A percentile compares a stretch with the other conserved stretches of the same genome.
phyloP scores from a whole-genome alignment of 768 basidiomycete species.

The Cyclocybe aegerita region DNA sequence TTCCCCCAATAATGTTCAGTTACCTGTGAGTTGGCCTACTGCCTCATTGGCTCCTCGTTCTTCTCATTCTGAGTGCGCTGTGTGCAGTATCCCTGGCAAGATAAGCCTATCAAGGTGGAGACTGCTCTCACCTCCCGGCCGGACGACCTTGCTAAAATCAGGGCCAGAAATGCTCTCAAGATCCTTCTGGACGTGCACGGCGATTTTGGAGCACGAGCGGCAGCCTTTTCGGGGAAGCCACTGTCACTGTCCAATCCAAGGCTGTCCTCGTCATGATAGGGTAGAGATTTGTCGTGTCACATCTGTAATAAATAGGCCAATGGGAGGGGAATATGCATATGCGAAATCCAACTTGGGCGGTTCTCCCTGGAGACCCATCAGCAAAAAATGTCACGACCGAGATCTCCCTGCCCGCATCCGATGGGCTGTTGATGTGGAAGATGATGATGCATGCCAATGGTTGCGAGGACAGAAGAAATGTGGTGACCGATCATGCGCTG shows the following conservation, averaged over 20 bases:
- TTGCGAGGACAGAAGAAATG: conserved; percentile 28
- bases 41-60: conserved; percentile 20
- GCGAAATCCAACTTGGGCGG: not conserved
- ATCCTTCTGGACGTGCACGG: conserved; percentile 87
- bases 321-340: conserved; percentile 7
- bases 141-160: conserved; percentile 84
- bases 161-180: conserved; percentile 94
- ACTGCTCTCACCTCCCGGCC: conserved; percentile 68
- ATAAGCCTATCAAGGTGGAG: conserved; percentile 62
- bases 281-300: conserved; percentile 4
- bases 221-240: conserved; percentile 34
- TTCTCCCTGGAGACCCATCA: conserved; percentile 17
- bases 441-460: conserved; percentile 32
- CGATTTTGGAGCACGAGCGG: conserved; percentile 73
- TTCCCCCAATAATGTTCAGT: conserved; percentile 26
- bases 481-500: conserved; percentile 24
- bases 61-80: conserved; percentile 18
- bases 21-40: conserved; percentile 42
- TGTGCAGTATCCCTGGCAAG: conserved; percentile 79
- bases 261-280: conserved; percentile 30
- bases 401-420: conserved; percentile 19
- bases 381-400: conserved; percentile 18
- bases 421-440: conserved; percentile 31
- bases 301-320: conserved; percentile 14
- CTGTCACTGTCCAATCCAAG: conserved; percentile 40